phyloP scores from a whole-genome alignment of 108 stramenopile genomes.

The Fistulifera solaris region DNA sequence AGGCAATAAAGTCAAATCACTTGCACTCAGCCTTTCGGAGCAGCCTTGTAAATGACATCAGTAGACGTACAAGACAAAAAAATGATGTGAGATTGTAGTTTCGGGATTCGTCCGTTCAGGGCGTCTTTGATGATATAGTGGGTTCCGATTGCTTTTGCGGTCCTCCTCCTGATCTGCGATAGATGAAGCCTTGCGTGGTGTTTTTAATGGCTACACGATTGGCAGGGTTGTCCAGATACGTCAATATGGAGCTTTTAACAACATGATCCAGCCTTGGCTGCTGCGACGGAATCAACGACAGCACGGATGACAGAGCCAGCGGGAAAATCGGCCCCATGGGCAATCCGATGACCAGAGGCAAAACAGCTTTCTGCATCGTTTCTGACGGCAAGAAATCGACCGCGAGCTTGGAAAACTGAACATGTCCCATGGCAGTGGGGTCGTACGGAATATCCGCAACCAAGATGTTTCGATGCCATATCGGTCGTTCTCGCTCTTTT shows the following conservation, averaged over 20 bases:
- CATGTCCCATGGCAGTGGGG: conserved; percentile 21
- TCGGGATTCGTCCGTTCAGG: too few relatives aligned
- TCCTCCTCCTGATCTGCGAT: too few relatives aligned
- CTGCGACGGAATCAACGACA: conserved; percentile 5
- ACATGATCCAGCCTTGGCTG: not conserved
- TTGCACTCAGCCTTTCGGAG: too few relatives aligned
- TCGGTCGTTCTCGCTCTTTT: not conserved
- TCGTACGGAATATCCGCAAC: conserved; percentile 17
- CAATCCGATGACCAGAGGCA: conserved; percentile 27
- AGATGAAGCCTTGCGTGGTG: not conserved
- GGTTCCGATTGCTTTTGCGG: too few relatives aligned
- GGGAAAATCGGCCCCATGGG: conserved; percentile 19
- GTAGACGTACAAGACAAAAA: too few relatives aligned
- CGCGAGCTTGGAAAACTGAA: conserved; percentile 23
- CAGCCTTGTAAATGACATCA: too few relatives aligned
- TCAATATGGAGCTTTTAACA: not conserved
- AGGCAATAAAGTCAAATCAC: too few relatives aligned
- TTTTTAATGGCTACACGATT: conserved; percentile 5
- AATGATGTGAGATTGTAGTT: too few relatives aligned
- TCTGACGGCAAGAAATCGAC: conserved; percentile 22
- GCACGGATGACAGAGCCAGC: conserved; percentile 8
- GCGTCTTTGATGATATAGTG: too few relatives aligned
- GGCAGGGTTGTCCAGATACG: conserved; percentile 1
- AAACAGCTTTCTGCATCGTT: conserved; percentile 16
- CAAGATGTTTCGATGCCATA: not conserved